A percentile compares a stretch with the other conserved stretches of the same genome.
Conservation (phyloP, 2,329 filamentous ascomycete genomes). For the Apiospora pterosperma region DNA sequence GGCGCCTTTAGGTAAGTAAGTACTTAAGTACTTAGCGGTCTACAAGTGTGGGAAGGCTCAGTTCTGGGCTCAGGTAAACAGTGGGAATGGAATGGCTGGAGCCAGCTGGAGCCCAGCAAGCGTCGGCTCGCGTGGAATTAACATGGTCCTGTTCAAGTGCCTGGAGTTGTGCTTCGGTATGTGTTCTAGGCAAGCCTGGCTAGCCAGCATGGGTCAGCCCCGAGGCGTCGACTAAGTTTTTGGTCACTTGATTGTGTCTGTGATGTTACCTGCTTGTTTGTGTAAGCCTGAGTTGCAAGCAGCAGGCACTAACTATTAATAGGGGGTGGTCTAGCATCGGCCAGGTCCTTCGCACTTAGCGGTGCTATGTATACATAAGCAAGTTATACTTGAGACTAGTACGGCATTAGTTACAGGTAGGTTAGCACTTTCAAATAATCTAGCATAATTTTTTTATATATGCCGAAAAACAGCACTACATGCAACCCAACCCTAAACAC, state of each 20-base stretch:
- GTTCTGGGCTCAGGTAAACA: neutral
- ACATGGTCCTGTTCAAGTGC: neutral
- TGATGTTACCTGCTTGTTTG: neutral
- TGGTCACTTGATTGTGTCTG: neutral
- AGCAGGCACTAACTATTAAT: neutral
- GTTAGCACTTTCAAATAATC: too few species aligned
- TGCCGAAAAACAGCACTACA: too few species aligned
- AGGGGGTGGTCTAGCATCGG: neutral
- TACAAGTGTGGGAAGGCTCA: neutral
- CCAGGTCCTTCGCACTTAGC: too few species aligned
- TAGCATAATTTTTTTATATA: too few species aligned
- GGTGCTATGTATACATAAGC: too few species aligned
- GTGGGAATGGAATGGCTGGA: slow-evolving; percentile 1
- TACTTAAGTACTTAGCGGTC: neutral
- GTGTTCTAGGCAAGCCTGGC: neutral
- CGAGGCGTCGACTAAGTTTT: neutral
- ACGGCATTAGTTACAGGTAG: too few species aligned
- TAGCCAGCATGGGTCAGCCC: too few species aligned
- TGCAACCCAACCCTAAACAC: too few species aligned
- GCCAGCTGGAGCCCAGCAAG: neutral
- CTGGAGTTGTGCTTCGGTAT: neutral
- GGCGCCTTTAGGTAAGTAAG: neutral
- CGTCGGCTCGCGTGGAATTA: neutral
- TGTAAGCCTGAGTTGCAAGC: neutral
- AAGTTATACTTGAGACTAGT: too few species aligned